These are phyloP conservation scores for Paspalum notatum DNA, from an alignment of 176 grass and related monocot species.

Conservation along the genomic window DNA sequence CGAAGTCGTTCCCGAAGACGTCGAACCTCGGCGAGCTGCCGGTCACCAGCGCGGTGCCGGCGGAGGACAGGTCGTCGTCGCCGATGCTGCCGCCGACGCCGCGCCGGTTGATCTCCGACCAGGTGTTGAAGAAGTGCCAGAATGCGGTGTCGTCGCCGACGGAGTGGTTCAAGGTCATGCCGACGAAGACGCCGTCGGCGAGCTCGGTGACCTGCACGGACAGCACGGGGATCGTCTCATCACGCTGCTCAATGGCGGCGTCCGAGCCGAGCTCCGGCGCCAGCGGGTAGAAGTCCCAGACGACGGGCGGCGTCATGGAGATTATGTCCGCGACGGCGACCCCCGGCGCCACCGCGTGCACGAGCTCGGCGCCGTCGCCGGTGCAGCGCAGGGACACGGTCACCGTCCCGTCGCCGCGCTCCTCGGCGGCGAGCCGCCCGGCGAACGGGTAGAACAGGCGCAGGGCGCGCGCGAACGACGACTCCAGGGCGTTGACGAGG, in stretches of 20 bases:
- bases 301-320: background rate
- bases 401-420: background rate
- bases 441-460: constrained; percentile 53
- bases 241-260: background rate
- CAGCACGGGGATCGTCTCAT: background rate
- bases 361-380: constrained; percentile 49
- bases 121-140: constrained; percentile 49
- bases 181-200: constrained; percentile 33
- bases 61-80: background rate
- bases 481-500: constrained; percentile 9
- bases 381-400: constrained; percentile 17
- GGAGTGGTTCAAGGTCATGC: constrained; percentile 46
- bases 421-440: constrained; percentile 25
- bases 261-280: background rate
- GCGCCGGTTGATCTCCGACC: constrained; percentile 46
- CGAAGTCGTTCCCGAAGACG: constrained; percentile 53
- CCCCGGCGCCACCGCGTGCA: constrained; percentile 44
- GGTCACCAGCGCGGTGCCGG: constrained; percentile 3
- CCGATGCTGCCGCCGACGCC: constrained; percentile 35
- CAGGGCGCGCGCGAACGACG: constrained; percentile 42
- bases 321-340: constrained; percentile 43
- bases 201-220: constrained; percentile 46
- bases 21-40: constrained; percentile 59
- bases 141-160: constrained; percentile 23
- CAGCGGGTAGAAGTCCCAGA: background rate